Evolutionary conservation across 768 basidiomycete species (phyloP), one percentile per base, ranked within the genome.

Genomic region (Naganishia randhawae): DNA sequence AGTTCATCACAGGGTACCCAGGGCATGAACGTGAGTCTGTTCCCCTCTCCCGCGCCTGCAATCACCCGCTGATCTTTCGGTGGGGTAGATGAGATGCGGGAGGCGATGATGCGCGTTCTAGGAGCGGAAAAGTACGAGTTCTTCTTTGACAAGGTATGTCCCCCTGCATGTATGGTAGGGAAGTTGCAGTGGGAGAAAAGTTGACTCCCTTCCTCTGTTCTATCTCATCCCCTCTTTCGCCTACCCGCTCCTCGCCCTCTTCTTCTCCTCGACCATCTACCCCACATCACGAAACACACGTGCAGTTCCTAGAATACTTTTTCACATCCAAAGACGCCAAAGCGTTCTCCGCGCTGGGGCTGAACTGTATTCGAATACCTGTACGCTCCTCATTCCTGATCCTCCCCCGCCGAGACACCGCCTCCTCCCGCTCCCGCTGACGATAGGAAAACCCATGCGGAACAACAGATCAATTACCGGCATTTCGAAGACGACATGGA

Each of bases 241-340:
- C 4, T 39, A 19, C 19, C 53, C 41, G 50, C 41, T 19, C 6
- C 14, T 16, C 41, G 45, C 0, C 41, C 41, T 42, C 41, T 7
- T 42, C 41, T 39, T 39, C 8, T 39, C 8, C 37, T 39, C 37
- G 7, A 14, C 37, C 37, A 14, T 39, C 37, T 8, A 39, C 37
- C 37, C 7, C 7, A 7, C 8, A 39, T 39, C 7, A 39, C 37
- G 7, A 8, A 39, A 39, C 37, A 39, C n/a, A 39, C 14, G 14
- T 14, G 37, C 70, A 90, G 88, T 89, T 90, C 78, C 83, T 91
- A 13, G 88, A 91, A 76, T 86, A 90, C 76, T 92, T 91, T 81
- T 92, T 91, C 83, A 82, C 83, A 57, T 88, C 89, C n/a, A 82
- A 82, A 39, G 90, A 91, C 73, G 89, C 89, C 19, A 81, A 82